Conservation (phyloP, 2,329 filamentous ascomycete species). For the Colletotrichum chrysophilum region DNA sequence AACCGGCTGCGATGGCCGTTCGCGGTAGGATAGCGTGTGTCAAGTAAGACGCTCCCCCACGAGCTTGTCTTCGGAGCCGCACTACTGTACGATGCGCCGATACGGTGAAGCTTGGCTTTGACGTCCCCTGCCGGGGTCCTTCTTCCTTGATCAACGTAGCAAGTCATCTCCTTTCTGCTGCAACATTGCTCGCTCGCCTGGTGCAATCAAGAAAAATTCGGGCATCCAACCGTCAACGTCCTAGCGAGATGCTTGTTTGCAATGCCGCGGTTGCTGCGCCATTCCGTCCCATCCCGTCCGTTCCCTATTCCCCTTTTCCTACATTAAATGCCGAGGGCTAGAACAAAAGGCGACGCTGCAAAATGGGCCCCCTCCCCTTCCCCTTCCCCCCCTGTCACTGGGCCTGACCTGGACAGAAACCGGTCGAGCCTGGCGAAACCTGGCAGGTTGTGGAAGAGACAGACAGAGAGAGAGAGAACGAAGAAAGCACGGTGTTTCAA, state of each 20-base stretch:
- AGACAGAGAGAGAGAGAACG: not conserved
- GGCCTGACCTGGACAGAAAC: not conserved
- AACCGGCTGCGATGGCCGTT: not conserved
- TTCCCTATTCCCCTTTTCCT: not conserved
- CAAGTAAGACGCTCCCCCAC: not conserved
- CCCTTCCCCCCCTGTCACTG: not conserved
- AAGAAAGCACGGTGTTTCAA: constrained; percentile 11
- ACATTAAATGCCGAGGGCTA: not conserved
- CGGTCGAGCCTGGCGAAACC: not conserved
- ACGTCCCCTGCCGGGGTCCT: not conserved
- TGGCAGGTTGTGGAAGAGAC: not conserved
- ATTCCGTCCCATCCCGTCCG: constrained; percentile 13
- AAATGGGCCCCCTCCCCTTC: not conserved
- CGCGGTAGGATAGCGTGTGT: not conserved
- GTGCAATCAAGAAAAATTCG: not conserved
- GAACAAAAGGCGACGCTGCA: not conserved
- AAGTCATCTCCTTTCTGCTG: not conserved
- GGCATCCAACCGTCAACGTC: not conserved
- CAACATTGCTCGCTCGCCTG: not conserved
- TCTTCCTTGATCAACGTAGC: not conserved
- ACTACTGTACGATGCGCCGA: not conserved
- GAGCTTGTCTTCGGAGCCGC: constrained; percentile 11
- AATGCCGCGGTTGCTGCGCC: constrained; percentile 7
- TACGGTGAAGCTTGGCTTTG: not conserved
- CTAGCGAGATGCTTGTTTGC: not conserved